Conservation (phyloP, 441 rosid genomes). For the Flueggea neowawraea region DNA sequence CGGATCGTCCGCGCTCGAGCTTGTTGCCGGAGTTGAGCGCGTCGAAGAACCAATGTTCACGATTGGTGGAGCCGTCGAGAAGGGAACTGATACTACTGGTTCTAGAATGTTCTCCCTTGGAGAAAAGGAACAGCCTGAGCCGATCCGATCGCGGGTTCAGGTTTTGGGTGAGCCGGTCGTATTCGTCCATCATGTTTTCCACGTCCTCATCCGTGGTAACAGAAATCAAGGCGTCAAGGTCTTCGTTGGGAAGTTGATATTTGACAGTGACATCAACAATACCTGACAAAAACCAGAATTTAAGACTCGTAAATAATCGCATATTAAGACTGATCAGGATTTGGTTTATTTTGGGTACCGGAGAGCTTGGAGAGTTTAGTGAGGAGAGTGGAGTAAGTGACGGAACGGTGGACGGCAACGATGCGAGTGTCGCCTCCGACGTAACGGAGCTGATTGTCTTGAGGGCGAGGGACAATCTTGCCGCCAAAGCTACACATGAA, state of each 20-base stretch:
- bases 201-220: conserved; percentile 92
- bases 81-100: conserved; percentile 80
- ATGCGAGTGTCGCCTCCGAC: conserved; percentile 96
- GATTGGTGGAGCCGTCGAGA: conserved; percentile 74
- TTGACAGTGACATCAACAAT: conserved; percentile 58
- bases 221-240: too few relatives aligned
- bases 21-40: conserved; percentile 63
- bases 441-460: conserved; percentile 86
- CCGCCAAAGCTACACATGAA: conserved; percentile 98
- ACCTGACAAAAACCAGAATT: conserved; percentile 30
- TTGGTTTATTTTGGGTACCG: conserved; percentile 24
- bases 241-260: conserved; percentile 94
- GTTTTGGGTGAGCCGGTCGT: conserved; percentile 68
- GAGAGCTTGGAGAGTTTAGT: conserved; percentile 77
- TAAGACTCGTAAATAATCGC: background rate
- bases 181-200: conserved; percentile 98
- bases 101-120: conserved; percentile 53
- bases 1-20: conserved; percentile 81
- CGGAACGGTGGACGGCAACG: conserved; percentile 65
- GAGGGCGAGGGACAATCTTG: conserved; percentile 92
- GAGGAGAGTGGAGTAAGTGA: conserved; percentile 54
- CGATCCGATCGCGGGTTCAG: conserved; percentile 74
- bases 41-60: conserved; percentile 90
- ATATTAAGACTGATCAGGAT: background rate
- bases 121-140: conserved; percentile 78